These are phyloP conservation scores for Microascus cirrosus DNA, from an alignment of 2,329 filamentous ascomycete species.

Conservation along the genomic window DNA sequence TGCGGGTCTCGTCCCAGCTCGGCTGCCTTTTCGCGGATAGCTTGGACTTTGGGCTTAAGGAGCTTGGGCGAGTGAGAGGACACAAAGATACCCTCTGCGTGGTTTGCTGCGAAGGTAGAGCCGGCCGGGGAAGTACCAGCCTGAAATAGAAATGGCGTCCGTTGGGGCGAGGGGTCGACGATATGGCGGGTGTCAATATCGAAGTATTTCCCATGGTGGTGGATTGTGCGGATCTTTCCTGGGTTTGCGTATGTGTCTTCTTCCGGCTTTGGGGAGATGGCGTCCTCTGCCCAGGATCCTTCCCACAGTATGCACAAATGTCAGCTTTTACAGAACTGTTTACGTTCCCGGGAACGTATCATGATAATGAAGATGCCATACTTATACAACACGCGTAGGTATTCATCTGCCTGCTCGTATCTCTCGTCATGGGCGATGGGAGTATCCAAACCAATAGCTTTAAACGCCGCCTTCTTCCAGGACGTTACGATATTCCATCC, in stretches of 20 bases:
- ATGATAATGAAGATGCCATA: too few relatives aligned
- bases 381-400: constrained; percentile 51
- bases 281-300: constrained; percentile 45
- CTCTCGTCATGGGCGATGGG: constrained; percentile 50
- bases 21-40: constrained; percentile 38
- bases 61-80: constrained; percentile 38
- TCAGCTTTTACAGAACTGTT: too few relatives aligned
- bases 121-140: constrained; percentile 49
- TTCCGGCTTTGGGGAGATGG: constrained; percentile 38
- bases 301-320: constrained; percentile 40
- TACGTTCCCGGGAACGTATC: too few relatives aligned
- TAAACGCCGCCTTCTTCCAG: constrained; percentile 48
- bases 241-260: constrained; percentile 48
- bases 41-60: constrained; percentile 36
- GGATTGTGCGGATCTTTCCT: constrained; percentile 45
- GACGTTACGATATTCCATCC: constrained; percentile 58
- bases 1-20: constrained; percentile 41
- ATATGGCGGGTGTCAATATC: constrained; percentile 30
- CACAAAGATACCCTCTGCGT: constrained; percentile 51
- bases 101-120: constrained; percentile 41
- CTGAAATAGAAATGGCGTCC: constrained; percentile 47
- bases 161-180: constrained; percentile 43
- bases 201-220: constrained; percentile 48
- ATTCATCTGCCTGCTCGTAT: constrained; percentile 51
- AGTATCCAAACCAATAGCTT: constrained; percentile 46